Conservation (phyloP, 495 filamentous ascomycete species). For the Aspergillus heteromorphus region DNA sequence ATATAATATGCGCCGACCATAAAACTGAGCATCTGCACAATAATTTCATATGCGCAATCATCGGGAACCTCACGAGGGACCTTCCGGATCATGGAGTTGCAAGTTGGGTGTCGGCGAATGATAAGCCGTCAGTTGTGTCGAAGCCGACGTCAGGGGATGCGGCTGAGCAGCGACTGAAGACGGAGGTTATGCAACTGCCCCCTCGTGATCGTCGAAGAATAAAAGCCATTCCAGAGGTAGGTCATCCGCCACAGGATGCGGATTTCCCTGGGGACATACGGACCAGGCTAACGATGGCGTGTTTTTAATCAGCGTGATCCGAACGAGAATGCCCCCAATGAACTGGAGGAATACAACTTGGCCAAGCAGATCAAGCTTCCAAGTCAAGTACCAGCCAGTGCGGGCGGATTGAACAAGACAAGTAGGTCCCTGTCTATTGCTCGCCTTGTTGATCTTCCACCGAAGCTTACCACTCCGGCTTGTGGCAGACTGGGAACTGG, state of each 20-base stretch:
- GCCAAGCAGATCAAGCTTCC: conserved; percentile 63
- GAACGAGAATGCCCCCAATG: conserved; percentile 55
- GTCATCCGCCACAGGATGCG: conserved; percentile 1
- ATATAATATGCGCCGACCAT: conserved; percentile 63
- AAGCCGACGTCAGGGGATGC: conserved; percentile 83
- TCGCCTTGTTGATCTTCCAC: background rate
- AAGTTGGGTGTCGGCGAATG: conserved; percentile 91
- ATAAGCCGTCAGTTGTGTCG: conserved; percentile 77
- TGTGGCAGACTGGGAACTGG: conserved; percentile 71
- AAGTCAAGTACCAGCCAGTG: conserved; percentile 73
- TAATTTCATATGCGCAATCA: conserved; percentile 78
- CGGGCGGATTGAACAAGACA: conserved; percentile 78
- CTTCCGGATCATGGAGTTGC: conserved; percentile 88
- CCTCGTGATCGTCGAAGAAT: conserved; percentile 79
- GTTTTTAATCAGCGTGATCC: conserved; percentile 52
- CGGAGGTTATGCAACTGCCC: conserved; percentile 88
- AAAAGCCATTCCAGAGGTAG: conserved; percentile 67
- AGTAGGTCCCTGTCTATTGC: conserved; percentile 51
- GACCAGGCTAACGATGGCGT: conserved; percentile 8
- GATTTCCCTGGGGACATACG: background rate
- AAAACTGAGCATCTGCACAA: conserved; percentile 83
- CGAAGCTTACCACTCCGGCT: conserved; percentile 17
- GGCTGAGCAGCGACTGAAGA: conserved; percentile 85
- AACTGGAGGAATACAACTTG: conserved; percentile 63
- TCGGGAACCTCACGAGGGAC: conserved; percentile 80